These are phyloP conservation scores for Xylaria hypoxylon DNA, from an alignment of 2,329 filamentous ascomycete species.

Conservation along the genomic window DNA sequence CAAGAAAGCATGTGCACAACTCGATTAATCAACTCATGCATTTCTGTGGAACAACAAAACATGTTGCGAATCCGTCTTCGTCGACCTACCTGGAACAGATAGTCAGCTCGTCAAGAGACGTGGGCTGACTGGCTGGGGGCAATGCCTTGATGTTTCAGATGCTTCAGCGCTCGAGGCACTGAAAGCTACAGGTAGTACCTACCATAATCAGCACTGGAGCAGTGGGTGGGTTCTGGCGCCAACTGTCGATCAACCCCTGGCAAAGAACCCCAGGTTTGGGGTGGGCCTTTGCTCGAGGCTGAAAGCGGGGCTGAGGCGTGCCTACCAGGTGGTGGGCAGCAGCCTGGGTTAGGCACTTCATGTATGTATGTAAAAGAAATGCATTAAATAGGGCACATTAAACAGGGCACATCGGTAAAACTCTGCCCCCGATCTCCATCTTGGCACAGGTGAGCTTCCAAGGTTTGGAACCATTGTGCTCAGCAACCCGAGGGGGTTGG, in stretches of 20 bases:
- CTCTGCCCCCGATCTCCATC: conserved; percentile 9
- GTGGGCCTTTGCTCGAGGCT: conserved; percentile 17
- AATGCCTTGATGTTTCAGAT: conserved; percentile 15
- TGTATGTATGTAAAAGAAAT: not conserved
- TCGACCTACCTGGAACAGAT: not conserved
- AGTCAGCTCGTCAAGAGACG: conserved; percentile 4
- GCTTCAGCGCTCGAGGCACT: conserved; percentile 20
- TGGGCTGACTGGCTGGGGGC: conserved; percentile 16
- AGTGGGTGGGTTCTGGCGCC: conserved; percentile 9
- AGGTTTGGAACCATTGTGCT: not conserved
- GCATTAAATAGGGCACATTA: not conserved
- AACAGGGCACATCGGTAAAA: conserved; percentile 18
- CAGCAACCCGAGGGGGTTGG: not conserved
- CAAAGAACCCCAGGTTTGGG: conserved; percentile 22
- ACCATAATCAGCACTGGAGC: not conserved
- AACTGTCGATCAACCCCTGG: not conserved
- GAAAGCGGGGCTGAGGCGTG: conserved; percentile 18
- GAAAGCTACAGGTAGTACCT: too few relatives aligned
- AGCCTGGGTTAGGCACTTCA: too few relatives aligned
- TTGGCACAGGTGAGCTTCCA: not conserved
- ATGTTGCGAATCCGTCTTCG: conserved; percentile 2
- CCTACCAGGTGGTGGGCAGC: too few relatives aligned
- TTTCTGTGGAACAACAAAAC: conserved; percentile 7
- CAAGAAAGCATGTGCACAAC: not conserved
- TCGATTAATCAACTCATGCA: not conserved